Conservation (phyloP, 306 rosid genomes). For the Acacia crassicarpa region DNA sequence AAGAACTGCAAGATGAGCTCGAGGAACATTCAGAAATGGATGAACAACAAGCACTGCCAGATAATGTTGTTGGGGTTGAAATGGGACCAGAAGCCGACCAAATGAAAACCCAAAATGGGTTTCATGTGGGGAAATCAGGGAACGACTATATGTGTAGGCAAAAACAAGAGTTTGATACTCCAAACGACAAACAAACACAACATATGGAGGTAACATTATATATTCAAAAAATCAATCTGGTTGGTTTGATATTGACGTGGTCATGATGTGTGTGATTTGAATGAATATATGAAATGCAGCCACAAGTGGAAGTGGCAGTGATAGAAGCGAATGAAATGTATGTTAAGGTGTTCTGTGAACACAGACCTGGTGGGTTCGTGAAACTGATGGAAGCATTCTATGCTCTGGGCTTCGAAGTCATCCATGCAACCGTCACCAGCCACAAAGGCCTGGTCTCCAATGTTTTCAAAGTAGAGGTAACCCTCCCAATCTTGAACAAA, state of each 20-base stretch:
- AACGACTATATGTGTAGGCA: slow-evolving; percentile 46
- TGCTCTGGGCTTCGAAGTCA: slow-evolving; percentile 70
- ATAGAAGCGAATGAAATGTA: slow-evolving; percentile 79
- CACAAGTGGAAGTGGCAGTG: slow-evolving; percentile 88
- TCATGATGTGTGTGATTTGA: background rate
- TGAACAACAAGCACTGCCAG: slow-evolving; percentile 1
- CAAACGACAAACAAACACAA: slow-evolving; percentile 55
- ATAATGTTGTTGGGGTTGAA: background rate
- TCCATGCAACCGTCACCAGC: slow-evolving; percentile 81
- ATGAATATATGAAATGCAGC: slow-evolving; percentile 41
- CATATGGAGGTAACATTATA: slow-evolving; percentile 75
- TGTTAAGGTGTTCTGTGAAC: slow-evolving; percentile 85
- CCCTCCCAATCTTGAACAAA: background rate
- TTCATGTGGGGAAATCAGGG: slow-evolving; percentile 45
- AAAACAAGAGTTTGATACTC: slow-evolving; percentile 46
- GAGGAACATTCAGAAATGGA: slow-evolving; percentile 72
- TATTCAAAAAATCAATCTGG: background rate
- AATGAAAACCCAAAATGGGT: slow-evolving; percentile 39
- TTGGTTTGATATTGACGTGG: background rate
- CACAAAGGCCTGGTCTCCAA: slow-evolving; percentile 81
- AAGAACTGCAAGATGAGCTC: slow-evolving; percentile 83
- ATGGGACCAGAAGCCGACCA: slow-evolving; percentile 37
- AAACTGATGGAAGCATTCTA: slow-evolving; percentile 82
- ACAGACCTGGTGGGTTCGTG: slow-evolving; percentile 76
- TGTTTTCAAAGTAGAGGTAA: slow-evolving; percentile 81